These are phyloP conservation scores for Grifola frondosa DNA, from an alignment of 1,284 basidiomycete species.

Conservation along the genomic window DNA sequence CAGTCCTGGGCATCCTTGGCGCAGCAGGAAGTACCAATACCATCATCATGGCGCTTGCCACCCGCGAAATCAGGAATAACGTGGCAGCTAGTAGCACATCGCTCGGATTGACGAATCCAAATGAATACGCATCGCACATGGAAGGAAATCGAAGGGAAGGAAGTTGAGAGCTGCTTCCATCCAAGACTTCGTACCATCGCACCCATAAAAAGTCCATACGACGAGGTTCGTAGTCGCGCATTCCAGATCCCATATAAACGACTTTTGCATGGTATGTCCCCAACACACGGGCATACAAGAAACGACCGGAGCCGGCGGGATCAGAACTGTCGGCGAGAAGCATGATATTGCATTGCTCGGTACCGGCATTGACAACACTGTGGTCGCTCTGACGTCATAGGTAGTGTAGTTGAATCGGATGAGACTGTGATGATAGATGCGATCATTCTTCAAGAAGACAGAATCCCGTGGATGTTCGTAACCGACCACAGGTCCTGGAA, in stretches of 20 bases:
- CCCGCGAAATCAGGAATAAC: neutral
- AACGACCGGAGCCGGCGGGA: neutral
- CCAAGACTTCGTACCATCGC: neutral
- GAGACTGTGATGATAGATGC: no score
- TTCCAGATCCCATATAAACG: slow-evolving; percentile 1
- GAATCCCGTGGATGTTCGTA: neutral
- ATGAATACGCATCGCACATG: neutral
- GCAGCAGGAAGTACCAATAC: neutral
- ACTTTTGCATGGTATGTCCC: slow-evolving; percentile 1
- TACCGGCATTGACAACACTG: no score
- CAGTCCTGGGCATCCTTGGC: neutral
- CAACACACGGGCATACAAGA: slow-evolving; percentile 11
- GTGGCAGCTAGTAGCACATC: slow-evolving; percentile 3
- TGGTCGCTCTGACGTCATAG: no score
- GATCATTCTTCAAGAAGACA: no score
- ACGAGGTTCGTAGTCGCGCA: neutral
- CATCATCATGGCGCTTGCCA: neutral
- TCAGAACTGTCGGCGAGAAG: no score
- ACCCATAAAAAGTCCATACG: slow-evolving; percentile 1
- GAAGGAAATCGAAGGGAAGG: neutral
- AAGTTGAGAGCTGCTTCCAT: neutral
- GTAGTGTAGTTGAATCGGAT: no score
- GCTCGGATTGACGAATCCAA: slow-evolving; percentile 1
- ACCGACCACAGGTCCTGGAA: no score
- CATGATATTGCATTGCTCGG: no score